Evolutionary conservation across 108 stramenopile genomes (phyloP).

Genomic region (Stephanodiscus triporus): DNA sequence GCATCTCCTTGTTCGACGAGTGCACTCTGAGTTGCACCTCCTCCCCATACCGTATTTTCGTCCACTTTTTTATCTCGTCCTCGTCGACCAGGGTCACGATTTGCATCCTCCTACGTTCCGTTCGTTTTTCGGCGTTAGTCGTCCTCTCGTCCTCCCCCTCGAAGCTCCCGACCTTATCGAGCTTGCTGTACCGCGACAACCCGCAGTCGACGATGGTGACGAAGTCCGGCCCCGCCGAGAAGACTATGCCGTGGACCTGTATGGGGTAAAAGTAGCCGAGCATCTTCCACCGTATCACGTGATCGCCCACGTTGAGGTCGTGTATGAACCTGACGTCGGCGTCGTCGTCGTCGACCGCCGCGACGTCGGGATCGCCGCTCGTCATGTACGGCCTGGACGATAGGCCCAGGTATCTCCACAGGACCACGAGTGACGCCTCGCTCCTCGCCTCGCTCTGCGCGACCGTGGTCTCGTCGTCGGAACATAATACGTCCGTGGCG

Average conservation of each 20-base stretch:
- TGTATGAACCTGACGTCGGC: conserved; percentile 10
- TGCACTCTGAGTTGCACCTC: conserved; percentile 41
- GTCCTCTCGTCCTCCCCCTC: conserved; percentile 27
- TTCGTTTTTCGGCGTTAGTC: conserved; percentile 10
- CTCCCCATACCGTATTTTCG: conserved; percentile 46
- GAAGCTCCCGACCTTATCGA: conserved; percentile 32
- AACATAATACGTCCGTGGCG: no score
- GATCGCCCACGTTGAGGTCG: conserved; percentile 53
- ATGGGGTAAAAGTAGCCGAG: conserved; percentile 55
- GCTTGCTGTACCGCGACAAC: conserved; percentile 32
- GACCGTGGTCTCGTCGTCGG: no score
- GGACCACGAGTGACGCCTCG: conserved; percentile 2
- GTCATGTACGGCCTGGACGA: conserved; percentile 15
- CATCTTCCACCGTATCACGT: conserved; percentile 56
- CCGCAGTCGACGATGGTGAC: conserved; percentile 68
- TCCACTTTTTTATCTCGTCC: conserved; percentile 62
- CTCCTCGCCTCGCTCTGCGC: conserved; percentile 4
- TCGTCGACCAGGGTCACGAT: conserved; percentile 51
- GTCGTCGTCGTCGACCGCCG: not conserved
- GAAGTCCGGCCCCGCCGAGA: conserved; percentile 50
- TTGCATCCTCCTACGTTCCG: conserved; percentile 51
- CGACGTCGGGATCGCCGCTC: not conserved
- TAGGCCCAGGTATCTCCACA: not conserved
- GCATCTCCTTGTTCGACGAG: conserved; percentile 4
- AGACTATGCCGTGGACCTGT: conserved; percentile 64